Evolutionary conservation across 306 rosid genomes (phyloP).

Genomic region (Acacia crassicarpa): DNA sequence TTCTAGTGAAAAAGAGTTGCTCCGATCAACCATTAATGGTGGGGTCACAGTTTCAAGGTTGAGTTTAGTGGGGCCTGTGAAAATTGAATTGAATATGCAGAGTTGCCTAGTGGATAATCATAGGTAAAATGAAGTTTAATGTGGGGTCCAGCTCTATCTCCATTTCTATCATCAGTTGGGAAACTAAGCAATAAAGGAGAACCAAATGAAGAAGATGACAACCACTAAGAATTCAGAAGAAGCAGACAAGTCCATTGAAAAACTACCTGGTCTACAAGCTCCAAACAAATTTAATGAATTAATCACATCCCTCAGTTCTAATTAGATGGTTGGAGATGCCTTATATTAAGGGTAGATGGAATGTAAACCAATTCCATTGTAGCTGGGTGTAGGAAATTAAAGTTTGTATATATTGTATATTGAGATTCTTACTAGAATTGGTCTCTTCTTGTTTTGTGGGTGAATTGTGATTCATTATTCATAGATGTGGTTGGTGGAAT

Average conservation of each 20-base stretch:
- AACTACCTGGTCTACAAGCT: neutral
- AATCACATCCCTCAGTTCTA: too few relatives aligned
- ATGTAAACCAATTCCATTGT: too few relatives aligned
- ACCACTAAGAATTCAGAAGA: neutral
- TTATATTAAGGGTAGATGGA: too few relatives aligned
- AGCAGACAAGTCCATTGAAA: neutral
- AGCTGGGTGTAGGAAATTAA: too few relatives aligned
- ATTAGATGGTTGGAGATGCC: neutral
- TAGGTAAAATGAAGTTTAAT: neutral
- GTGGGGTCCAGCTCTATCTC: neutral
- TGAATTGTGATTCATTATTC: neutral
- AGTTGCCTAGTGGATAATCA: neutral
- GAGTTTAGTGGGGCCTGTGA: neutral
- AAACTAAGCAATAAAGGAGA: neutral
- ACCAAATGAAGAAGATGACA: neutral
- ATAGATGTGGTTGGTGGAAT: neutral
- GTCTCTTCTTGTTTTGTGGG: neutral
- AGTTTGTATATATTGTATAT: neutral
- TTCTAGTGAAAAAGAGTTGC: constrained; percentile 20
- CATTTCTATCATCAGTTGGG: neutral
- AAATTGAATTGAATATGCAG: neutral
- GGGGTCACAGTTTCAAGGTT: neutral
- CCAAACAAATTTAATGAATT: too few relatives aligned
- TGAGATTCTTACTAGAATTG: neutral
- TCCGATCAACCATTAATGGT: neutral